phyloP scores from a whole-genome alignment of 306 rosid species.

The Styphnolobium japonicum region DNA sequence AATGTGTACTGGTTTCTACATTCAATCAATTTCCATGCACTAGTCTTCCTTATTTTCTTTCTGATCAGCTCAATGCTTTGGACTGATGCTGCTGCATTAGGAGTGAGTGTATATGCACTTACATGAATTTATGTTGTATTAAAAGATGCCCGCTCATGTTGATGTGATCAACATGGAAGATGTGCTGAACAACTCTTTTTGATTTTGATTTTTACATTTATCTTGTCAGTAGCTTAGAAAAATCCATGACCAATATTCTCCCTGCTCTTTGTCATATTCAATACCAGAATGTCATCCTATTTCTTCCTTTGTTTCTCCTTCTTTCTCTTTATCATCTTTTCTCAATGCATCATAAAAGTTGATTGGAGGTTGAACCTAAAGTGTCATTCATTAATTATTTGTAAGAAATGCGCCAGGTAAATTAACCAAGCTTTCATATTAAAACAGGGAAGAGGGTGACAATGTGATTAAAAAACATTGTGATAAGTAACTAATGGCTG shows the following conservation, averaged over 20 bases:
- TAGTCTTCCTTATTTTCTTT: background rate
- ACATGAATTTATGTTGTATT: background rate
- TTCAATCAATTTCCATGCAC: background rate
- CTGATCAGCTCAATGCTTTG: background rate
- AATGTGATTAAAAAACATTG: background rate
- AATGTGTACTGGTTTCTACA: background rate
- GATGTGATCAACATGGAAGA: background rate
- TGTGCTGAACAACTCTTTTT: background rate
- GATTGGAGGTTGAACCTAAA: background rate
- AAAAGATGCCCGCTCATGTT: background rate
- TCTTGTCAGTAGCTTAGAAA: background rate
- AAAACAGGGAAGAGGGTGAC: background rate
- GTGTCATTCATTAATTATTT: background rate
- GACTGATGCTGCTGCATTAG: background rate
- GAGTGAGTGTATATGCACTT: background rate
- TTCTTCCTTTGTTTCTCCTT: background rate
- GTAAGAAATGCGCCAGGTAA: background rate
- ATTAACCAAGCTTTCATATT: background rate
- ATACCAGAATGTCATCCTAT: background rate
- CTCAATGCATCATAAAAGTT: background rate
- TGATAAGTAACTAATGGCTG: background rate
- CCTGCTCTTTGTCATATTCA: background rate
- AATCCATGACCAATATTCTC: background rate
- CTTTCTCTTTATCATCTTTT: background rate
- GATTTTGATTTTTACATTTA: background rate